Evolutionary conservation across 2,329 filamentous ascomycete genomes (phyloP).

Genomic region (Alternaria rosae): DNA sequence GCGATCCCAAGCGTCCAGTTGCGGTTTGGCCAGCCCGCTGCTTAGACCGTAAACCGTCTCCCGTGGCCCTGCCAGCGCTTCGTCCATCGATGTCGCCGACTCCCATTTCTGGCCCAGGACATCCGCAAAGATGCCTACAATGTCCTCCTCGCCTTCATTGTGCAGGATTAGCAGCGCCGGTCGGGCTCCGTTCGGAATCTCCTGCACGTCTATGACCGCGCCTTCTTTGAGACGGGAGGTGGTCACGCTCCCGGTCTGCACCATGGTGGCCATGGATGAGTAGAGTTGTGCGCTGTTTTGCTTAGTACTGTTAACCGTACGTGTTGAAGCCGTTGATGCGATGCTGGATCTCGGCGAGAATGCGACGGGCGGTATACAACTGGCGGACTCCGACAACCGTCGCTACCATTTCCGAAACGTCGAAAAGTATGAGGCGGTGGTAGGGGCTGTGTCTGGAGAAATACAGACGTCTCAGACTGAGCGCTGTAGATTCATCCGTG

Average conservation of each 20-base stretch:
- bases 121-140: slow-evolving; percentile 78
- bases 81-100: slow-evolving; percentile 63
- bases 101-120: slow-evolving; percentile 77
- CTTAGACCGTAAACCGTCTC: slow-evolving; percentile 73
- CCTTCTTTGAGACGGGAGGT: slow-evolving; percentile 42
- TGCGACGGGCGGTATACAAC: slow-evolving; percentile 50
- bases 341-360: slow-evolving; percentile 49
- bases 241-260: slow-evolving; percentile 44
- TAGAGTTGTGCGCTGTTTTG: slow-evolving; percentile 20
- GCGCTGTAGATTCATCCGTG: slow-evolving; percentile 29
- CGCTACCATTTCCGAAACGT: slow-evolving; percentile 49
- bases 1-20: slow-evolving; percentile 64
- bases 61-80: slow-evolving; percentile 63
- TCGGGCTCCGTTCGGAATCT: slow-evolving; percentile 40
- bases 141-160: slow-evolving; percentile 73
- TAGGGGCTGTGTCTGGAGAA: slow-evolving; percentile 34
- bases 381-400: slow-evolving; percentile 39
- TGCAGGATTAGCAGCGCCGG: slow-evolving; percentile 66
- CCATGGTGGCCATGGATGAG: slow-evolving; percentile 49
- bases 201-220: slow-evolving; percentile 45
- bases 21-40: slow-evolving; percentile 63
- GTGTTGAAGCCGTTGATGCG: slow-evolving; percentile 54
- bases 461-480: slow-evolving; percentile 34
- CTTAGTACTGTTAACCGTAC: slow-evolving; percentile 45
- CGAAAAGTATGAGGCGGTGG: slow-evolving; percentile 29